Percentiles rank a stretch among this genome's conserved stretches.
phyloP scores from a whole-genome alignment of 345 rosid genomes.

The Bruguiera parviflora region DNA sequence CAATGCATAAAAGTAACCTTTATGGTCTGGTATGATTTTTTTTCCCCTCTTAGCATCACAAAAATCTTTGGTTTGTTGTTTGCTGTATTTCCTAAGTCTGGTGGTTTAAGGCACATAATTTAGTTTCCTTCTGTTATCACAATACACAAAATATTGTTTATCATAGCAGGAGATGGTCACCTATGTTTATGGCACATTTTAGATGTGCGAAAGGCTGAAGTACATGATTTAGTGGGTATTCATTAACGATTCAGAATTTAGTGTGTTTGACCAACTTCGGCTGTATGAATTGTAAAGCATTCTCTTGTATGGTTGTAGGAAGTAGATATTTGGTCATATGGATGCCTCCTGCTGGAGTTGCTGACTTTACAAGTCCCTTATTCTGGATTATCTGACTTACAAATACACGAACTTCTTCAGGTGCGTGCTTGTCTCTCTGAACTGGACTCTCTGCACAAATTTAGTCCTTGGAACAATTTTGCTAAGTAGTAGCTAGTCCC shows the following conservation, averaged over 20 bases:
- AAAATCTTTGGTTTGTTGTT: neutral
- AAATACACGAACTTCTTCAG: constrained; percentile 70
- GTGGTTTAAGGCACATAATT: neutral
- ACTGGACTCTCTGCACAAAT: neutral
- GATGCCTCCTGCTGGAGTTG: constrained; percentile 79
- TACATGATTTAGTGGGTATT: neutral
- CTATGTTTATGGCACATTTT: neutral
- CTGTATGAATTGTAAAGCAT: neutral
- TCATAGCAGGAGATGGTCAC: neutral
- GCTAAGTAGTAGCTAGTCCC: neutral
- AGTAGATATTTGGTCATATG: constrained; percentile 96
- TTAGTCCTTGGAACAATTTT: neutral
- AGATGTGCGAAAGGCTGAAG: neutral
- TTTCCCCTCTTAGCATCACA: neutral
- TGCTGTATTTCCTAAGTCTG: neutral
- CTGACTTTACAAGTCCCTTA: constrained; percentile 82
- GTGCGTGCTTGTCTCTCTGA: constrained; percentile 44
- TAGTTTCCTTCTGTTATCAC: neutral
- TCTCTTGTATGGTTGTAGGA: constrained; percentile 51
- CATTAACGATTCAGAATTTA: neutral
- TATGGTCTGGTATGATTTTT: constrained; percentile 70
- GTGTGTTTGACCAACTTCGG: neutral
- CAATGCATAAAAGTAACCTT: constrained; percentile 54
- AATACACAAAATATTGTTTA: neutral
- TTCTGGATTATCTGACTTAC: constrained; percentile 48